Evolutionary conservation across 1,139 yeast species (phyloP).

Genomic region (Sugiyamaella novakii): DNA sequence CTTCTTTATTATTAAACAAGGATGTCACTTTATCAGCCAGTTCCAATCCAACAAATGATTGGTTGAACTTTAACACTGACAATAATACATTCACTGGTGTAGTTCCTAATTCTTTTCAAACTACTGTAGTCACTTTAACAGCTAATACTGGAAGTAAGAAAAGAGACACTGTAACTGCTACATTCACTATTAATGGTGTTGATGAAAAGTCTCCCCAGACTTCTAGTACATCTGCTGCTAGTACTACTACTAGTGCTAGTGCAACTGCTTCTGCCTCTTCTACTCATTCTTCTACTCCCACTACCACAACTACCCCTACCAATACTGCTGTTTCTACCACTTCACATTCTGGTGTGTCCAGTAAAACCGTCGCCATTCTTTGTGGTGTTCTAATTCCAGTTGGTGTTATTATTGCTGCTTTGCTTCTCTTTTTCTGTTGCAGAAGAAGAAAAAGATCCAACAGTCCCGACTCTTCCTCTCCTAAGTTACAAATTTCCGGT

Average conservation of each 20-base stretch:
- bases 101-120: slow-evolving; percentile 62
- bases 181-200: slow-evolving; percentile 61
- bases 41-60: slow-evolving; percentile 50
- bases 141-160: slow-evolving; percentile 25
- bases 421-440: slow-evolving; percentile 58
- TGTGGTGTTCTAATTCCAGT: slow-evolving; percentile 85
- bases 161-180: slow-evolving; percentile 44
- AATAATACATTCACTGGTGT: slow-evolving; percentile 71
- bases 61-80: slow-evolving; percentile 63
- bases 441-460: slow-evolving; percentile 47
- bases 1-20: slow-evolving; percentile 32
- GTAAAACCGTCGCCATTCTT: slow-evolving; percentile 71
- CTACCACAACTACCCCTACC: slow-evolving; percentile 34
- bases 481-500: slow-evolving; percentile 31
- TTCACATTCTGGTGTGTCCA: slow-evolving; percentile 35
- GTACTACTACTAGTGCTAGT: slow-evolving; percentile 25
- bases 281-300: slow-evolving; percentile 33
- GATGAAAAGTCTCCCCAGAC: slow-evolving; percentile 25
- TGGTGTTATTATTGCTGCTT: slow-evolving; percentile 51
- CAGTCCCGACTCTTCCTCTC: slow-evolving; percentile 11
- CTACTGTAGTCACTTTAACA: slow-evolving; percentile 51
- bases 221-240: slow-evolving; percentile 22
- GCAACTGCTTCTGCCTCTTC: slow-evolving; percentile 30
- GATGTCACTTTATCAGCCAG: slow-evolving; percentile 54
- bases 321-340: slow-evolving; percentile 39